These are phyloP conservation scores for Arthroderma sp. DNA, from an alignment of 2,329 filamentous ascomycete species.

Conservation along the genomic window DNA sequence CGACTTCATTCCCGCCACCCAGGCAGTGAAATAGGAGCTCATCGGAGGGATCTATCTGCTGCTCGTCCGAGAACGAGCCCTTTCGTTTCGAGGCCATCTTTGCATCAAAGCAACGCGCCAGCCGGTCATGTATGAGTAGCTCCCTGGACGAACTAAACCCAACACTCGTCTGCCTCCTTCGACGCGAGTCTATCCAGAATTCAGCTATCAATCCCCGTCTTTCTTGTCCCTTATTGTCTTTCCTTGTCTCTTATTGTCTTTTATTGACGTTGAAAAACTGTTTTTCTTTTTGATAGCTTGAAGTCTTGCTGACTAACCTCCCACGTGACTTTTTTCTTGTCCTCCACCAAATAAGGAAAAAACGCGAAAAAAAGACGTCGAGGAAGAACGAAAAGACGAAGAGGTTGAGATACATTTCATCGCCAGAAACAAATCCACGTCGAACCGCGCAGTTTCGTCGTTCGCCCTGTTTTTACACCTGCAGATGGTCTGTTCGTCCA, in stretches of 20 bases:
- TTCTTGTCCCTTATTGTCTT: no score
- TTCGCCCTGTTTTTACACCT: not conserved
- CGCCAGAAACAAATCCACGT: not conserved
- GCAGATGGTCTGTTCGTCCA: not conserved
- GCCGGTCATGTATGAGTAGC: no score
- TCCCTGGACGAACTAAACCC: no score
- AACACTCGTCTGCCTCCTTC: no score
- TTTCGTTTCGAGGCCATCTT: conserved; percentile 90
- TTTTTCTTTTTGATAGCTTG: no score
- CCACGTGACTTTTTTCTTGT: not conserved
- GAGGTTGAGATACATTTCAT: not conserved
- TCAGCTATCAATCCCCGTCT: no score
- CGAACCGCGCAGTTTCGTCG: no score
- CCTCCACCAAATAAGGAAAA: not conserved
- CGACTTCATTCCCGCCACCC: conserved; percentile 93
- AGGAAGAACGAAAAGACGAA: not conserved
- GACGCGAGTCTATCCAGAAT: no score
- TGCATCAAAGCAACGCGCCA: no score
- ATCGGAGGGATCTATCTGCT: conserved; percentile 83
- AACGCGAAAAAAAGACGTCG: not conserved
- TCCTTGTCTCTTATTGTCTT: no score
- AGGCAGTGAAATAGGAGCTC: conserved; percentile 89
- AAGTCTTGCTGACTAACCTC: not conserved
- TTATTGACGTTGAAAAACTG: not conserved
- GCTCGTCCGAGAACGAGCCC: conserved; percentile 52